These are phyloP conservation scores for Tephrocybe sp. DNA, from an alignment of 768 basidiomycete species.

Conservation along the genomic window DNA sequence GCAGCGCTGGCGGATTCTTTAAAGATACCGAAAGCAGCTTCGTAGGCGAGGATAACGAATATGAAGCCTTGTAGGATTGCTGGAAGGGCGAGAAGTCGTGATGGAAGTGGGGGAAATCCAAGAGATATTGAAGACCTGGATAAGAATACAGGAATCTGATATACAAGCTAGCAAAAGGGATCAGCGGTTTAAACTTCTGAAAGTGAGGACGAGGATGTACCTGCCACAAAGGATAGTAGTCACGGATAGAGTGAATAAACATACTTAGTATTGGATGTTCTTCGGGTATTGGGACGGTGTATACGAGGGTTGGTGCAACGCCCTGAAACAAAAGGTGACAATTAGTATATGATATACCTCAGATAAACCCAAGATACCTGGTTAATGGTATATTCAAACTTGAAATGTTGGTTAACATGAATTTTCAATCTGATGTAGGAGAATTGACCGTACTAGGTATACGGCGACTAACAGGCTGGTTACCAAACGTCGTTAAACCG, in stretches of 20 bases:
- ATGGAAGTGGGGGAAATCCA: constrained; percentile 70
- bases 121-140: constrained; percentile 80
- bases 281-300: constrained; percentile 71
- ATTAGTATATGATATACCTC: background rate
- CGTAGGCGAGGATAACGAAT: constrained; percentile 50
- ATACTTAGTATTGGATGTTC: constrained; percentile 61
- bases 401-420: background rate
- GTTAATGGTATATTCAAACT: constrained; percentile 93
- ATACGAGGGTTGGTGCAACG: constrained; percentile 87
- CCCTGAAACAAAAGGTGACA: constrained; percentile 44
- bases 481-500: background rate
- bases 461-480: constrained; percentile 29
- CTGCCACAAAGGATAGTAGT: constrained; percentile 97
- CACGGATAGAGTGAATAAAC: constrained; percentile 83
- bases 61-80: constrained; percentile 61
- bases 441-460: constrained; percentile 36
- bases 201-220: constrained; percentile 32
- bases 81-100: constrained; percentile 58
- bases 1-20: constrained; percentile 34
- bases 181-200: background rate
- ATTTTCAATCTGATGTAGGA: constrained; percentile 4
- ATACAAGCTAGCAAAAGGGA: constrained; percentile 46
- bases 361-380: constrained; percentile 42
- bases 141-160: constrained; percentile 62
- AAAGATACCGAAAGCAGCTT: constrained; percentile 59